Evolutionary conservation across 1,284 basidiomycete genomes (phyloP).

Genomic region (Trichosporon coremiiforme): DNA sequence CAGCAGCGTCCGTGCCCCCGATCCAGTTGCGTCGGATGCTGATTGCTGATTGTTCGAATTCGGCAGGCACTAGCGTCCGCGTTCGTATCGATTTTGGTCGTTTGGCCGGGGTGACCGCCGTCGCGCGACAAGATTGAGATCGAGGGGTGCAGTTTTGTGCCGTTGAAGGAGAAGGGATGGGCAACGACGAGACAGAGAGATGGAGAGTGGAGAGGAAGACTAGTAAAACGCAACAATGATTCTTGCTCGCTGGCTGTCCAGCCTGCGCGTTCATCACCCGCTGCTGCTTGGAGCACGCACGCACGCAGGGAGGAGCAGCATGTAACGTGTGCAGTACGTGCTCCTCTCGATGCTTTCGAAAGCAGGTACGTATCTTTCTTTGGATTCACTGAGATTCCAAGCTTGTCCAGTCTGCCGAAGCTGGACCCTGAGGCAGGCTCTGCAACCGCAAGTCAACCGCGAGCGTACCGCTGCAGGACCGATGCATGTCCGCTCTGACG

Average conservation of each 20-base stretch:
- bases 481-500: neutral
- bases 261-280: neutral
- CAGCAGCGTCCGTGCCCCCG: slow-evolving; percentile 7
- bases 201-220: neutral
- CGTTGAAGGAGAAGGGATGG: no score
- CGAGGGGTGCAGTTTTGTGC: no score
- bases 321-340: slow-evolving; percentile 19
- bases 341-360: slow-evolving; percentile 19
- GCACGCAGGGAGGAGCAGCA: neutral
- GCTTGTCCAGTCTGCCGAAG: slow-evolving; percentile 8
- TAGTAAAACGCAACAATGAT: neutral
- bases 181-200: neutral
- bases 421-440: neutral
- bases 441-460: neutral
- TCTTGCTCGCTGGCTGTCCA: neutral
- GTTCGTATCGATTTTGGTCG: neutral
- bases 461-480: slow-evolving; percentile 1
- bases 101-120: neutral
- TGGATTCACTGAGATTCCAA: slow-evolving; percentile 14
- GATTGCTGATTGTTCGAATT: neutral
- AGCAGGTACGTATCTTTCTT: slow-evolving; percentile 18
- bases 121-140: neutral
- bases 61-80: slow-evolving; percentile 3
- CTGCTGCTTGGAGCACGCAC: neutral
- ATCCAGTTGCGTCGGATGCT: slow-evolving; percentile 1